Base-by-base conservation (phyloP, 202 grass and related monocot genomes). In the Setaria italica region DNA sequence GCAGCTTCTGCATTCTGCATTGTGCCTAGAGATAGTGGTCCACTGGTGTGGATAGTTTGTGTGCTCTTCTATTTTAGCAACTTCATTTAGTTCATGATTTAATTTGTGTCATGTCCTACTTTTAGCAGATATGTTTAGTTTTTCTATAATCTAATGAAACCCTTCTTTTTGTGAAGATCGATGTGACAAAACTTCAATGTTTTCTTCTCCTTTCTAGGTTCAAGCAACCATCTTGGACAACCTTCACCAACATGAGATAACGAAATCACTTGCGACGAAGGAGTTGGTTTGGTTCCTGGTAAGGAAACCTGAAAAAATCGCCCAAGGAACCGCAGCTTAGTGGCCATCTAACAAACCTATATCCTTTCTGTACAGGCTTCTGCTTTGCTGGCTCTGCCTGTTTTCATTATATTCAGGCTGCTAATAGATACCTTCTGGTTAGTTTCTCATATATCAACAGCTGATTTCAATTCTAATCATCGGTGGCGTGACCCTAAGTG, bases 271-370 rank as follows among this genome's bases (percentile, higher is more conserved):
- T 82, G 94, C 68, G 3, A 99, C 94, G 0, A 97, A 99, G 84
- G 97, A 99, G 84, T 83, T 99, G 46, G 89, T 99, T 76, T 99
- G 97, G 94, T 99, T 99, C 79, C 70, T 99, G 94, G 97, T 99
- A 94, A 87, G 85, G 55, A 87, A 35, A 34, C 29, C 11, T 75
- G 56, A 51, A 63, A 30, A 63, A 33, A 67, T 64, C 9, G 35
- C 10, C 10, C 45, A 54, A 54, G 11, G 47, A 85, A 71, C 74
- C 21, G 3, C 32, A 70, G 63, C 62, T 77, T 43, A 21, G 74
- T 90, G 47, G 8, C 35, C 62, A 86, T 84, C 32, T 80, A 60
- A 83, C 68, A 30, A 73, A 55, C 75, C 33, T 72, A 62, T 53
- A 10, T 39, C 83, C 11, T 85, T 85, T 85, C 54, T 73, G 29